Evolutionary conservation across 805 yeast genomes (phyloP).

Genomic region (Brettanomyces bruxellensis): DNA sequence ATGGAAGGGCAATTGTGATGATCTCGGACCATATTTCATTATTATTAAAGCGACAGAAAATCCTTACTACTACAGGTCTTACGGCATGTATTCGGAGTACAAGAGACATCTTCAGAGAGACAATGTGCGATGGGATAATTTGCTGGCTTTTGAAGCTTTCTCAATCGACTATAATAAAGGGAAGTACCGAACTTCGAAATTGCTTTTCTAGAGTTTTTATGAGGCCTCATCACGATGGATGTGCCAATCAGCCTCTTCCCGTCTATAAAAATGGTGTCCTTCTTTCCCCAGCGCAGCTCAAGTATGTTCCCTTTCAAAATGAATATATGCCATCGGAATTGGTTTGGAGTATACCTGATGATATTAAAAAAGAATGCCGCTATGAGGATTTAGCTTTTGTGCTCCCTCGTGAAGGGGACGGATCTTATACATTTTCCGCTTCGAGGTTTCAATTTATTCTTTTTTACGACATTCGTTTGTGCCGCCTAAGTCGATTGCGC

Average conservation of each 20-base stretch:
- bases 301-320: slow-evolving; percentile 10
- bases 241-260: slow-evolving; percentile 11
- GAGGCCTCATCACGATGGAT: slow-evolving; percentile 53
- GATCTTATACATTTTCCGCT: slow-evolving; percentile 22
- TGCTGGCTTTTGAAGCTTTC: slow-evolving; percentile 57
- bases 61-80: slow-evolving; percentile 54
- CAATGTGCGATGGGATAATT: slow-evolving; percentile 65
- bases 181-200: slow-evolving; percentile 37
- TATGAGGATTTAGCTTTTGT: slow-evolving; percentile 21
- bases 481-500: slow-evolving; percentile 50
- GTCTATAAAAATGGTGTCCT: slow-evolving; percentile 24
- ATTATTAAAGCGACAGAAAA: slow-evolving; percentile 44
- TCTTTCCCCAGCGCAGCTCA: slow-evolving; percentile 11
- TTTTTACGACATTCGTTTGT: slow-evolving; percentile 62
- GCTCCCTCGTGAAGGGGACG: neutral
- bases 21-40: slow-evolving; percentile 43
- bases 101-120: slow-evolving; percentile 70
- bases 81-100: slow-evolving; percentile 57
- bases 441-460: slow-evolving; percentile 52
- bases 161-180: slow-evolving; percentile 42
- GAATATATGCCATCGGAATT: slow-evolving; percentile 22
- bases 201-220: slow-evolving; percentile 50
- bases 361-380: slow-evolving; percentile 36
- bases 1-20: slow-evolving; percentile 65
- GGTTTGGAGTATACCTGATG: slow-evolving; percentile 38